Conservation (phyloP, 257 asterid genomes). For the Gardenia jasminoides region DNA sequence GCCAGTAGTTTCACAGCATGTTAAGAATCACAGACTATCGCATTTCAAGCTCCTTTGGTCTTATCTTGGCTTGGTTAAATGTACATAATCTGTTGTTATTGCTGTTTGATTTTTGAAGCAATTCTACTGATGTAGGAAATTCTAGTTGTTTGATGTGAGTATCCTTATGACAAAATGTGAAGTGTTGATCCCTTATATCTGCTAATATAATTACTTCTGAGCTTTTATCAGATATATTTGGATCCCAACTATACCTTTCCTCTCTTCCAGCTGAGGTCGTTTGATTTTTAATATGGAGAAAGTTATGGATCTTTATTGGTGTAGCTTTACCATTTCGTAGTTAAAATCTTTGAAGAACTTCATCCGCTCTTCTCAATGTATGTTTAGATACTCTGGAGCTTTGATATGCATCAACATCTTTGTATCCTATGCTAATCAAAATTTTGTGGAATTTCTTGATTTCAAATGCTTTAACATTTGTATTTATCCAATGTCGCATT, state of each 20-base stretch:
- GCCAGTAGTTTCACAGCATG: neutral
- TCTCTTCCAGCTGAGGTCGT: neutral
- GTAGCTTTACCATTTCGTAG: no score
- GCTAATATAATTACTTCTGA: neutral
- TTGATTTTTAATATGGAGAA: neutral
- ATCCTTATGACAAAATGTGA: neutral
- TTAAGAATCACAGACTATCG: neutral
- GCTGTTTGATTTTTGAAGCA: neutral
- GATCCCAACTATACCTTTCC: neutral
- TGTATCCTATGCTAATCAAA: neutral
- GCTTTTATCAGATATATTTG: no score
- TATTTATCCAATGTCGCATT: neutral
- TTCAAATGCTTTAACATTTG: neutral
- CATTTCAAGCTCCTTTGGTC: neutral
- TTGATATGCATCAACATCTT: neutral
- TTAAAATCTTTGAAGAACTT: no score
- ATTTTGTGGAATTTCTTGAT: neutral
- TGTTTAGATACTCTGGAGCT: neutral
- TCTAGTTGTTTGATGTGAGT: neutral
- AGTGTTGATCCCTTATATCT: neutral
- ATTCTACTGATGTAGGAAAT: neutral
- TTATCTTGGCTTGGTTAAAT: neutral
- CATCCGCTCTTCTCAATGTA: neutral
- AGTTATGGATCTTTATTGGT: no score
- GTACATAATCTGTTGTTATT: neutral